Conservation (phyloP, 1,139 yeast genomes). For the Scheffersomyces stambukii region DNA sequence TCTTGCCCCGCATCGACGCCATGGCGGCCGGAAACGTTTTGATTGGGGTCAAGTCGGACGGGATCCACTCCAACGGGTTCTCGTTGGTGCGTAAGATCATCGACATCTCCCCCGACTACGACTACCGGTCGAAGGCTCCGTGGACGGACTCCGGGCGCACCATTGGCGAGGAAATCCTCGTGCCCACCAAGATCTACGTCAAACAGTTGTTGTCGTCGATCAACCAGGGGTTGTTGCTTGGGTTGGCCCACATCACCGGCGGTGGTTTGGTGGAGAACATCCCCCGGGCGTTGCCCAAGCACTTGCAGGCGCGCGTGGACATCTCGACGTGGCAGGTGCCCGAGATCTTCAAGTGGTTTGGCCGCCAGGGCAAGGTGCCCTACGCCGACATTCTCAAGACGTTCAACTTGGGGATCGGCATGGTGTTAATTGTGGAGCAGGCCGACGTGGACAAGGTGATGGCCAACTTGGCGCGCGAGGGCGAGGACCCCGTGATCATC, state of each 20-base stretch:
- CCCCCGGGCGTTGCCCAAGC: slow-evolving; percentile 87
- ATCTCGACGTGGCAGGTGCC: slow-evolving; percentile 80
- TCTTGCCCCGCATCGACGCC: slow-evolving; percentile 63
- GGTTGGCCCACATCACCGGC: slow-evolving; percentile 96
- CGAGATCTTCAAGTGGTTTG: slow-evolving; percentile 89
- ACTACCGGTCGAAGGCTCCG: slow-evolving; percentile 76
- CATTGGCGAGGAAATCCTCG: slow-evolving; percentile 80
- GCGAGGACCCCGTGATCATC: slow-evolving; percentile 72
- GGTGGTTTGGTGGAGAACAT: slow-evolving; percentile 96
- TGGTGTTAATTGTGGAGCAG: slow-evolving; percentile 78
- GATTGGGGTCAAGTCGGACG: slow-evolving; percentile 85
- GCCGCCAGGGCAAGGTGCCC: slow-evolving; percentile 88
- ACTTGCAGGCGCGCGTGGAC: slow-evolving; percentile 78
- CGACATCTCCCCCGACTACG: slow-evolving; percentile 63
- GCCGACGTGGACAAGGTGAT: slow-evolving; percentile 59
- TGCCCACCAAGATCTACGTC: slow-evolving; percentile 93
- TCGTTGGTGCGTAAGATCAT: slow-evolving; percentile 94
- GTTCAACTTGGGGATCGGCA: slow-evolving; percentile 94
- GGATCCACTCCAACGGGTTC: slow-evolving; percentile 95
- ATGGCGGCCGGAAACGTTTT: slow-evolving; percentile 80
- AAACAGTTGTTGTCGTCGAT: slow-evolving; percentile 80
- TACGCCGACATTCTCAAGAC: slow-evolving; percentile 81
- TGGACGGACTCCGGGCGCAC: slow-evolving; percentile 68
- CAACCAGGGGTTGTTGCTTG: slow-evolving; percentile 64
- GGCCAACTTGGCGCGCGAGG: slow-evolving; percentile 52